Base-by-base conservation (phyloP, 2,329 filamentous ascomycete species). In the Pestalotiopsis sp. region DNA sequence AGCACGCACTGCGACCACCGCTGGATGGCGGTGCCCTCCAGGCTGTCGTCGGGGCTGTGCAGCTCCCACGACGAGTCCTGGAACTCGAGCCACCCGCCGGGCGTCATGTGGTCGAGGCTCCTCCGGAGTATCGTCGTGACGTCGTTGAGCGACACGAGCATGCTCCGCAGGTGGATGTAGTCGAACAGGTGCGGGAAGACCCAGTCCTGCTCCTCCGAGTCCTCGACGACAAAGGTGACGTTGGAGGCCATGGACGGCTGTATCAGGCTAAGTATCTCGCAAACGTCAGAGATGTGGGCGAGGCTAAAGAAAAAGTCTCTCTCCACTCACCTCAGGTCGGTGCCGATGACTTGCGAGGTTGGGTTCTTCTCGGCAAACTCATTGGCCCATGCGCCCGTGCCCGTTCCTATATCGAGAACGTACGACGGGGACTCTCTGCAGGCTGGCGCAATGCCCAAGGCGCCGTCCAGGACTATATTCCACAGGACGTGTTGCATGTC, bases 151-250 rank as follows among this genome's bases (percentile, higher is more conserved):
- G 60, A 68, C 3, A 49, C 39, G 17, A 56, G 14, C n/a, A 68
- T 38, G 25, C 27, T 49, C 1, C 66, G 9, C 2, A 68, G 31
- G 31, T 68, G 66, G 4, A 64, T 49, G 49, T 68, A 68, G 66
- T 68, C 60, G 11, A 68, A 58, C 12, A 31, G 27, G n/a, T 60
- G 52, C 13, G 60, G 36, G 41, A 68, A 68, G 12, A 49, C 27
- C 66, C 60, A 68, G 11, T 61, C 62, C 13, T 38, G 17, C 12
- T 23, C 58, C 20, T 68, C 67, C 39, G 67, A 65, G 56, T 68
- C 58, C 36, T 68, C 67, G 25, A 60, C 25, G 23, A 59, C 20
- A 39, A 68, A 66, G 7, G 25, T 38, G 38, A 60, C 57, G 31
- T 68, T 68, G 7, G 25, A 3, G 9, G 49, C 20, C 3, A 12